Evolutionary conservation across 2,329 filamentous ascomycete species (phyloP).

Genomic region (Diaporthe nobilis): DNA sequence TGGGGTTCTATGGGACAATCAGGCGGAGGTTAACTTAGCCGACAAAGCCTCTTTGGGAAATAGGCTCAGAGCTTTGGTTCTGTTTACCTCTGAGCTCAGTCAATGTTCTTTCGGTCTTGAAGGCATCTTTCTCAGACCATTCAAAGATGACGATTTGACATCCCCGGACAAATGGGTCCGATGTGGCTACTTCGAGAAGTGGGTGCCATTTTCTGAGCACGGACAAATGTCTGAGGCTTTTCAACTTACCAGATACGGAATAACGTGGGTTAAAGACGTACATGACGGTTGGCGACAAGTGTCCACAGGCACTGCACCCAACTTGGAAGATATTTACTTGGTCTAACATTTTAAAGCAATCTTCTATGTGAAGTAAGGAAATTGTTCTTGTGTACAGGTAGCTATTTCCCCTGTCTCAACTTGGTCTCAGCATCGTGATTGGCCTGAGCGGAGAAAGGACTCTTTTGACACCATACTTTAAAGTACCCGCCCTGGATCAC

Average conservation of each 20-base stretch:
- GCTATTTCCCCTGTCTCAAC: background rate
- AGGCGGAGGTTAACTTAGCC: background rate
- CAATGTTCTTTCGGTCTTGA: background rate
- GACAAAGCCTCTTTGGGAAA: background rate
- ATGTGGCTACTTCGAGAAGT: background rate
- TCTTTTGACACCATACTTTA: background rate
- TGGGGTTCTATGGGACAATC: background rate
- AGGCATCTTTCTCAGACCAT: background rate
- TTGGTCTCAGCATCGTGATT: background rate
- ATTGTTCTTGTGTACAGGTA: background rate
- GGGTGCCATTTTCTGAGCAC: background rate
- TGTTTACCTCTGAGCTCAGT: background rate
- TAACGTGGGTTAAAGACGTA: background rate
- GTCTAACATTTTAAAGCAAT: conserved; percentile 52
- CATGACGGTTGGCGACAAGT: background rate
- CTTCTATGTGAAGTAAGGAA: background rate
- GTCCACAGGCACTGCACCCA: background rate
- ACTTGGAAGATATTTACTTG: conserved; percentile 7
- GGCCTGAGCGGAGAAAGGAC: background rate
- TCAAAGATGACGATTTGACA: background rate
- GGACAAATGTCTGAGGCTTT: background rate
- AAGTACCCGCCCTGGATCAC: no score
- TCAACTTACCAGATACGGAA: background rate
- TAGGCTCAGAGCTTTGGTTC: background rate
- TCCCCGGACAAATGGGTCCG: background rate